Evolutionary conservation across 2,329 filamentous ascomycete species (phyloP), one percentile per base, ranked within the genome.

Genomic region (Sclerotinia borealis): DNA sequence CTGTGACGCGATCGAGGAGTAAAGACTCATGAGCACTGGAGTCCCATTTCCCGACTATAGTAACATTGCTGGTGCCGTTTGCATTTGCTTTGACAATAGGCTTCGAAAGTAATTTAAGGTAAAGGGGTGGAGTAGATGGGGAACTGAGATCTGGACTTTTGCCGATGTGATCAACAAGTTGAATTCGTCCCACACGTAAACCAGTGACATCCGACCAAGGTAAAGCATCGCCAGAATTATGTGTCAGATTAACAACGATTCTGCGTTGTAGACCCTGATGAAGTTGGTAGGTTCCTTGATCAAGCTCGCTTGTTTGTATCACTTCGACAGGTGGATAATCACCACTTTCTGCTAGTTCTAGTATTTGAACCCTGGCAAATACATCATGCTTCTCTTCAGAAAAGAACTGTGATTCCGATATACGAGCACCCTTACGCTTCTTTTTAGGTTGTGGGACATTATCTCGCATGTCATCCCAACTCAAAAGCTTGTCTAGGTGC

Each of bases 391-490:
- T 89, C 74, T 98, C 95, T 75, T 97, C 92, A 0, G 88, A 91
- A 71, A 89, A 96, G 74, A 96, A 99, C 69, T 99, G 93, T 0
- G 90, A 89, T 75, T 99, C 95, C 15, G 91, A 88, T 68, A 99
- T 87, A 13, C 95, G 84, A 48, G 80, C 83, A 66, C 82, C 75
- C 50, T 79, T 84, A 6, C 79, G 75, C 63, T 79, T 81, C 48
- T 79, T 79, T 62, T 83, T 82, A 22, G 84, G 83, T 66, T 84
- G 83, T 3, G 83, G 82, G 56, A 87, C 80, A 22, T 85, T 83
- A 75, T 99, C 93, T 64, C 93, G 87, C 88, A 99, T 97, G 72
- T 98, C 95, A 74, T 99, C 95, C 95, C 95, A 99, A 77, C 95
- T 99, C 15, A 97, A 84, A 58, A 99, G 82, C 78, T 96, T 98